A percentile compares a stretch with the other conserved stretches of the same genome.
Conservation (phyloP, 768 basidiomycete genomes). For the Pisolithus marmoratus region DNA sequence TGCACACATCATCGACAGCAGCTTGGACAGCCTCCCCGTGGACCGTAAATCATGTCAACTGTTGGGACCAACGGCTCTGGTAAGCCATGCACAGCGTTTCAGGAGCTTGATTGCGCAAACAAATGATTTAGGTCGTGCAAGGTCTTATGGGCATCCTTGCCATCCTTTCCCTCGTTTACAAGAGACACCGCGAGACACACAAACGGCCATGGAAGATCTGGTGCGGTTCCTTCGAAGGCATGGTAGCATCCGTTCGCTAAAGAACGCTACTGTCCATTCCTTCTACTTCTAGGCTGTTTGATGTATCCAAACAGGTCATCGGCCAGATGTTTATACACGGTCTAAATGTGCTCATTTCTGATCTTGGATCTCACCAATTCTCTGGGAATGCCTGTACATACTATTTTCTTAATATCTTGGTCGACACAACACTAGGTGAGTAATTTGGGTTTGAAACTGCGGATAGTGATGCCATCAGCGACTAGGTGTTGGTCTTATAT, state of each 20-base stretch:
- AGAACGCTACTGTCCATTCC: neutral
- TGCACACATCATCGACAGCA: conserved; percentile 2
- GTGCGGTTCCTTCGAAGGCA: conserved; percentile 34
- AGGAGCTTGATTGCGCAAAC: neutral
- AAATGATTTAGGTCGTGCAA: conserved; percentile 61
- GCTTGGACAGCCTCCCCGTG: conserved; percentile 28
- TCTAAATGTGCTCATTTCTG: conserved; percentile 74
- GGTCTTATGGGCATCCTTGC: conserved; percentile 87
- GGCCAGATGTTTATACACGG: conserved; percentile 82
- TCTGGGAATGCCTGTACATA: conserved; percentile 83
- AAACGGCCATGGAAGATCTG: conserved; percentile 93
- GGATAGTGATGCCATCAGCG: conserved; percentile 1
- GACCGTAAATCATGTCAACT: conserved; percentile 41
- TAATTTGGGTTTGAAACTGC: neutral
- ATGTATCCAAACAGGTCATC: conserved; percentile 87
- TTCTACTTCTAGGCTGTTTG: conserved; percentile 61
- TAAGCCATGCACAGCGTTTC: conserved; percentile 15
- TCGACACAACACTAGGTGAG: conserved; percentile 74
- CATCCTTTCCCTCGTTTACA: conserved; percentile 80
- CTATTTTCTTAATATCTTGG: conserved; percentile 88
- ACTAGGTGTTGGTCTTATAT: conserved; percentile 79
- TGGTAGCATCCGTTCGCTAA: conserved; percentile 5
- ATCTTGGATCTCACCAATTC: conserved; percentile 61
- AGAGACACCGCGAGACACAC: conserved; percentile 79
- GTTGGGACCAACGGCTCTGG: conserved; percentile 44